Conservation (phyloP, 306 rosid genomes). For the Cicer judaicum region DNA sequence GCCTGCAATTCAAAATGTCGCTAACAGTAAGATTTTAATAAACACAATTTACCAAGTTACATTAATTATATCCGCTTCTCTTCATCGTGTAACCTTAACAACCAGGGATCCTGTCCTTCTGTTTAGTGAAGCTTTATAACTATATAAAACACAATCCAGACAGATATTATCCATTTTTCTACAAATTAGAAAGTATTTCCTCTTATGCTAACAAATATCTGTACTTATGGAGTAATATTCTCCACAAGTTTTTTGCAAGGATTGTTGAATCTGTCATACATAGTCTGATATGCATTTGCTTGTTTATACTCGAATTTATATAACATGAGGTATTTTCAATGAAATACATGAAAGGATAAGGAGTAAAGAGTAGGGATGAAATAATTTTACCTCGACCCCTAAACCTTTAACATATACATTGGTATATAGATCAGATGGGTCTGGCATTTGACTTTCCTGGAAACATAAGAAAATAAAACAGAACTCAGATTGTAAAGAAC, state of each 20-base stretch:
- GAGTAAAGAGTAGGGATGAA: conserved; percentile 29
- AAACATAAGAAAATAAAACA: conserved; percentile 45
- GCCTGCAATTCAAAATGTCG: conserved; percentile 57
- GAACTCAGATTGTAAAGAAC: conserved; percentile 31
- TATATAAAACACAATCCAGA: not conserved
- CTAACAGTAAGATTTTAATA: conserved; percentile 6
- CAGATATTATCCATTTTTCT: conserved; percentile 1
- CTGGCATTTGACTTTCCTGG: conserved; percentile 90
- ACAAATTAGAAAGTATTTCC: conserved; percentile 4
- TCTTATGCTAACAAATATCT: not conserved
- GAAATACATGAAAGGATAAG: not conserved
- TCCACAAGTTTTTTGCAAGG: conserved; percentile 24
- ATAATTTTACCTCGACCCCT: conserved; percentile 71
- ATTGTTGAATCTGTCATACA: not conserved
- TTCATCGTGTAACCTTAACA: conserved; percentile 21
- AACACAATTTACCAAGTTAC: conserved; percentile 6
- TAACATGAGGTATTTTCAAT: not conserved
- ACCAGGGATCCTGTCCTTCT: not conserved
- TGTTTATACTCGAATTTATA: not conserved
- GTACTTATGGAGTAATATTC: not conserved
- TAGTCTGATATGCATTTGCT: not conserved
- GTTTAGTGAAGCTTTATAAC: conserved; percentile 9
- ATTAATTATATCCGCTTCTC: not conserved
- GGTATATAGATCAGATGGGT: conserved; percentile 69
- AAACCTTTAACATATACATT: conserved; percentile 71